Percentiles rank a stretch among this genome's conserved stretches.
These are phyloP conservation scores for Zasmidium citrigriseum DNA, from an alignment of 2,329 filamentous ascomycete genomes.

Conservation along the genomic window DNA sequence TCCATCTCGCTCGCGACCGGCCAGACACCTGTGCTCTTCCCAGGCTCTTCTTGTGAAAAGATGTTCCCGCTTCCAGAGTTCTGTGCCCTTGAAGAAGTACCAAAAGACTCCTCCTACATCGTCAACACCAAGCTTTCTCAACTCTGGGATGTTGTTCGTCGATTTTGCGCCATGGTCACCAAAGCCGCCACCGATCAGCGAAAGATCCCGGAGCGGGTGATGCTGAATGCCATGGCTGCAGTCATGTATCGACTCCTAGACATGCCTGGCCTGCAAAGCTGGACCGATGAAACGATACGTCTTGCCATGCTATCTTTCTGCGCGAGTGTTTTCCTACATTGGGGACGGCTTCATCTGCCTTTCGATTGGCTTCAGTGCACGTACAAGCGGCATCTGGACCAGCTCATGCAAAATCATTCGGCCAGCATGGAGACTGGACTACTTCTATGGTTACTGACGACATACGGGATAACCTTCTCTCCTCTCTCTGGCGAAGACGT, in stretches of 20 bases:
- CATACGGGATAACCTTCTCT: not conserved
- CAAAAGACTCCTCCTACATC: not conserved
- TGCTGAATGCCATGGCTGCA: not conserved
- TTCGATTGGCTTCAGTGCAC: not conserved
- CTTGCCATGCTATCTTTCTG: not conserved
- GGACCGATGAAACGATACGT: not conserved
- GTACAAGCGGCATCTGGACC: not conserved
- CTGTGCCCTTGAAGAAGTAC: not conserved
- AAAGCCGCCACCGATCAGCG: not conserved
- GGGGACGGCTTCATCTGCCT: not conserved
- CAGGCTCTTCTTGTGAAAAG: not conserved
- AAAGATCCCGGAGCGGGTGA: not conserved
- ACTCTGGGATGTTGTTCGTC: not conserved
- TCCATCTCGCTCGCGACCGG: not conserved
- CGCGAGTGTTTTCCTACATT: not conserved
- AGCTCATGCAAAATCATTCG: not conserved
- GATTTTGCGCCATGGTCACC: not conserved
- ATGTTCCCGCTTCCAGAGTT: not conserved
- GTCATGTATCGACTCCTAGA: not conserved
- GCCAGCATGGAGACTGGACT: not conserved
- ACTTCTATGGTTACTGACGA: not conserved
- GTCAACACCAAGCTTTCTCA: not conserved
- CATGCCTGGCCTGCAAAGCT: not conserved
- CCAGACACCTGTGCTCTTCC: not conserved
- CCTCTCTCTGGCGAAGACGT: not conserved